Evolutionary conservation across 208 protist genomes (phyloP), one percentile per base, ranked within the genome.

Genomic region (Wallacemonas sp.): DNA sequence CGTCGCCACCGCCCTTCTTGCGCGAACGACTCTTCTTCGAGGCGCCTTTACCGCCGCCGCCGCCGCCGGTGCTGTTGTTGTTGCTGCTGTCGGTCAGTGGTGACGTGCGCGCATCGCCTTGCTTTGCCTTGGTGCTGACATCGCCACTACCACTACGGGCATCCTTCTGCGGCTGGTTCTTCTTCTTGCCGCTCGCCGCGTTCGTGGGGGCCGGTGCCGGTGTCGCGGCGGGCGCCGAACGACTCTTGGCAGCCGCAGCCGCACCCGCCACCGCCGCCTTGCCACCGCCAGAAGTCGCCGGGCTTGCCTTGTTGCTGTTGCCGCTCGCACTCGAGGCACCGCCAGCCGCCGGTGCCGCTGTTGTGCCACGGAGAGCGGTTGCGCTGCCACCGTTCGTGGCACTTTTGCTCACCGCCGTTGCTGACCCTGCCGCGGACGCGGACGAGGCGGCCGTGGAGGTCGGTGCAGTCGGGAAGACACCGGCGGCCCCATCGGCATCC

Each of bases 321-420:
- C 12, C 21, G 38, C 37, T 58, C 15, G 38, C 44, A 3, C 29
- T 34, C 0, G 42, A 27, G 19, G 27, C 39, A 15, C 37, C 26
- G 29, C 30, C 48, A 24, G 21, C 67, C 34, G n/a, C 58, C 48
- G 19, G 8, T 50, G 22, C 21, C 26, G 24, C 39, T 27, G 30
- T 48, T 22, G 33, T 46, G 29, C 50, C 24, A 37, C 50, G 50
- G 3, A 32, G 50, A 26, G 38, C 19, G 3, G 50, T 26, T 19
- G 24, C 36, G 39, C 15, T 32, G 30, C 46, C 36, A 33, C 19
- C 24, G 22, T 30, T 22, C 38, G 53, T 24, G 1, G 64, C 3
- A 13, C 39, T 15, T 41, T 65, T 78, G 12, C 61, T 66, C n/a
- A 54, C 60, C 8, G 71, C 53, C 21, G 61, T 36, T 5, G 70